A percentile compares a stretch with the other conserved stretches of the same genome.
phyloP scores from a whole-genome alignment of 1,284 basidiomycete genomes.

The Sporisorium scitamineum region DNA sequence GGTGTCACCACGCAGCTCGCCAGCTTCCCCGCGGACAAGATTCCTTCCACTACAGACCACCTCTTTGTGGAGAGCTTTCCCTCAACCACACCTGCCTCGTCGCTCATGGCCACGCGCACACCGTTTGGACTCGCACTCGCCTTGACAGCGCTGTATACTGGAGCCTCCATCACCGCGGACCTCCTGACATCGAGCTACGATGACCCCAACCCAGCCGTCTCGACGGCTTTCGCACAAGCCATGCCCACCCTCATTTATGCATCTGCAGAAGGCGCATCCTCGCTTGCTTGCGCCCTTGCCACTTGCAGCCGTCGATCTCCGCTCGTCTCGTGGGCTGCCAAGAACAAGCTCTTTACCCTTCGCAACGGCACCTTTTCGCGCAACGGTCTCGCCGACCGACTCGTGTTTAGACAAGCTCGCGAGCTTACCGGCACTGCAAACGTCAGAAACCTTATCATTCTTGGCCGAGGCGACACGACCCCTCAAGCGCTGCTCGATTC shows the following conservation, averaged over 20 bases:
- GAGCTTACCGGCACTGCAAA: conserved; percentile 19
- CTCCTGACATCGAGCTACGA: conserved; percentile 40
- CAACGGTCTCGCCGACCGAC: conserved; percentile 41
- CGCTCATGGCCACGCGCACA: conserved; percentile 38
- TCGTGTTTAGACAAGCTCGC: conserved; percentile 45
- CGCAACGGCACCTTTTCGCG: conserved; percentile 55
- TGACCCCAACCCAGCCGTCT: conserved; percentile 39
- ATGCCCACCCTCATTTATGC: conserved; percentile 59
- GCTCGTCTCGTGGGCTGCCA: conserved; percentile 28
- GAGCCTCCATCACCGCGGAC: conserved; percentile 54
- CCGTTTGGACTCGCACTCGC: conserved; percentile 57
- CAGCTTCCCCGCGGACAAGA: conserved; percentile 62
- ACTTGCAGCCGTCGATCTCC: conserved; percentile 28
- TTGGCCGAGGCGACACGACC: conserved; percentile 38
- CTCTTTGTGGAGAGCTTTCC: conserved; percentile 50
- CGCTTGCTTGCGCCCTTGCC: conserved; percentile 50
- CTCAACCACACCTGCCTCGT: conserved; percentile 29
- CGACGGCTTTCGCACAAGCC: conserved; percentile 16
- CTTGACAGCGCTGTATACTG: conserved; percentile 62
- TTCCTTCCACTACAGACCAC: conserved; percentile 48
- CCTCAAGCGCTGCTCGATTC: conserved; percentile 61
- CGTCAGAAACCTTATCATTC: conserved; percentile 44
- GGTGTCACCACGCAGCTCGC: conserved; percentile 60
- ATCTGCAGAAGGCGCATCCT: conserved; percentile 46
- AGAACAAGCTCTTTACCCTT: conserved; percentile 54